Conservation (phyloP, 306 rosid species). For the Pyrus pyrifolia region DNA sequence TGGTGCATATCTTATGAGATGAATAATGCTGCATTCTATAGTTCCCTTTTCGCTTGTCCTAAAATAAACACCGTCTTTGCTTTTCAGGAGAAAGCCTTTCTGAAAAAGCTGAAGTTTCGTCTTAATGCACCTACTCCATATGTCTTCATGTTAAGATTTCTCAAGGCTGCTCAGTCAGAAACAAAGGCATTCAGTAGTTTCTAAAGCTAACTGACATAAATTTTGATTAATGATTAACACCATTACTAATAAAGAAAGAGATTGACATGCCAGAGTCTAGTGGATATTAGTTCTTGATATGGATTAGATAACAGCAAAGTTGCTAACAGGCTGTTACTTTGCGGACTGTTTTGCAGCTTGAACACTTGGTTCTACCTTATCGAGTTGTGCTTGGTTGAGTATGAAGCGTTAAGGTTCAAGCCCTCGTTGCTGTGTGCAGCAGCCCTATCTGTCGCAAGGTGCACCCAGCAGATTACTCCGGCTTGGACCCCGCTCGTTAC, state of each 20-base stretch:
- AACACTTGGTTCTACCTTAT: conserved; percentile 70
- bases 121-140: conserved; percentile 80
- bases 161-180: conserved; percentile 80
- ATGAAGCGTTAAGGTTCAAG: conserved; percentile 69
- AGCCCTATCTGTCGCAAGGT: conserved; percentile 76
- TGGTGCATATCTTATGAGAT: neutral
- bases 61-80: conserved; percentile 2
- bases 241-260: neutral
- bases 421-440: conserved; percentile 87
- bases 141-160: conserved; percentile 85
- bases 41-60: neutral
- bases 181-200: conserved; percentile 38
- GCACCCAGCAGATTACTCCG: conserved; percentile 56
- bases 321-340: conserved; percentile 16
- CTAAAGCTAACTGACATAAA: too few relatives aligned
- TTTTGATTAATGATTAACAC: neutral
- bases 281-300: neutral
- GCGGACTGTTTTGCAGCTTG: conserved; percentile 47
- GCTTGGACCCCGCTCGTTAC: conserved; percentile 72
- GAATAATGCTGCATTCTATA: neutral
- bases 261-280: neutral
- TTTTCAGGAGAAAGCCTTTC: conserved; percentile 74
- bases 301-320: neutral
- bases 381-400: conserved; percentile 67
- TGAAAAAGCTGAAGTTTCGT: conserved; percentile 67